These are phyloP conservation scores for Kuraishia capsulata DNA, from an alignment of 805 yeast genomes.

Conservation along the genomic window DNA sequence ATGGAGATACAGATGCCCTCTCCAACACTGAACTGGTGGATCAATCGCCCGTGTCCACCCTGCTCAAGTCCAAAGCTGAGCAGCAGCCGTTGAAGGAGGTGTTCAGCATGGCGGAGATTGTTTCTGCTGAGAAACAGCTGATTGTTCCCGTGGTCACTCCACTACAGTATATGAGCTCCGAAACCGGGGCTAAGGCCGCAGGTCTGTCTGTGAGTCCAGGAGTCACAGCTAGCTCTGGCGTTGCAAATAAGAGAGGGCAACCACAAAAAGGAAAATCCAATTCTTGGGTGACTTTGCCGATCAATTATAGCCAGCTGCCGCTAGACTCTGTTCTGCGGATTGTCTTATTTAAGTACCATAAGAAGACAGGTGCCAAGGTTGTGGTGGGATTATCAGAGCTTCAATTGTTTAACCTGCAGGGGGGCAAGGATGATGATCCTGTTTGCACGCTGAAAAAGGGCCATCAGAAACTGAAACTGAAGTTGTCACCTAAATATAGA, in stretches of 20 bases:
- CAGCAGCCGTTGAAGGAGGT: slow-evolving; percentile 16
- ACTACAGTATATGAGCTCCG: slow-evolving; percentile 5
- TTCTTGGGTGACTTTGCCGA: slow-evolving; percentile 59
- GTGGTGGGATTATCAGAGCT: slow-evolving; percentile 57
- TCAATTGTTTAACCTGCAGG: slow-evolving; percentile 40
- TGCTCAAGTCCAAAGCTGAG: slow-evolving; percentile 32
- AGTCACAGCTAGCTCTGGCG: slow-evolving; percentile 28
- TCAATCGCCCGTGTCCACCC: slow-evolving; percentile 7
- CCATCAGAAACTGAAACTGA: slow-evolving; percentile 44
- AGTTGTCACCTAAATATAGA: too few relatives aligned
- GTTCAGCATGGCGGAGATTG: slow-evolving; percentile 13
- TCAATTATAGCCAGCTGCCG: slow-evolving; percentile 64
- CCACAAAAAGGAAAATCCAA: not conserved
- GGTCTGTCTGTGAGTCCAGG: not conserved
- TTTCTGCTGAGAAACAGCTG: slow-evolving; percentile 32
- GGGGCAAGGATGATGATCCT: slow-evolving; percentile 5
- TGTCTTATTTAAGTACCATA: slow-evolving; percentile 56
- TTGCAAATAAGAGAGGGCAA: not conserved
- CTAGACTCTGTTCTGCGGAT: slow-evolving; percentile 50
- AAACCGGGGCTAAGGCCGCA: not conserved
- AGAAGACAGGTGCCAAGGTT: slow-evolving; percentile 33
- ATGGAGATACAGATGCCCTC: slow-evolving; percentile 7
- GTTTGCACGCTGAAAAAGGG: slow-evolving; percentile 62
- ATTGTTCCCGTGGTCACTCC: slow-evolving; percentile 36
- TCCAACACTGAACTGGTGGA: not conserved